These are phyloP conservation scores for Articulospora tetracladia DNA, from an alignment of 495 filamentous ascomycete species.

Conservation along the genomic window DNA sequence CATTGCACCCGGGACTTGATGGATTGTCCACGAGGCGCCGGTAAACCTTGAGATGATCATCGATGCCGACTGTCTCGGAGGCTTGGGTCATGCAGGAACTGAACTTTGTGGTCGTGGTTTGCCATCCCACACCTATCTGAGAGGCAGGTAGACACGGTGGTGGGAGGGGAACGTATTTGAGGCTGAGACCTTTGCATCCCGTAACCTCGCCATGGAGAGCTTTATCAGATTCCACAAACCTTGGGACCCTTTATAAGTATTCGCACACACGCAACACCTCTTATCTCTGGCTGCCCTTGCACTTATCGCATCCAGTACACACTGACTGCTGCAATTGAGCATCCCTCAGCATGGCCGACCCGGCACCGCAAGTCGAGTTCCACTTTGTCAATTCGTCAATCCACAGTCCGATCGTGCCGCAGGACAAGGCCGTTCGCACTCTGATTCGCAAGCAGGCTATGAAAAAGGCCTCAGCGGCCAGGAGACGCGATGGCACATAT, in stretches of 20 bases:
- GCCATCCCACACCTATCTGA: neutral
- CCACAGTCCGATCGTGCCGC: slow-evolving; percentile 22
- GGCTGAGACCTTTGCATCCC: neutral
- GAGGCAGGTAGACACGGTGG: neutral
- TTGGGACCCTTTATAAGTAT: neutral
- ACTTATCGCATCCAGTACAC: neutral
- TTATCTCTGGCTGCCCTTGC: neutral
- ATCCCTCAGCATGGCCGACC: neutral
- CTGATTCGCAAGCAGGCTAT: slow-evolving; percentile 37
- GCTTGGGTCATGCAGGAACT: neutral
- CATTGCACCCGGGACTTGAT: neutral
- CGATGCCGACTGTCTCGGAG: neutral
- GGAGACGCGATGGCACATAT: slow-evolving; percentile 25
- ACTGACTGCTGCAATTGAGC: neutral
- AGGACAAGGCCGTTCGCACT: slow-evolving; percentile 22
- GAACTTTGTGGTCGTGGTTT: neutral
- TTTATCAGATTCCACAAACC: neutral
- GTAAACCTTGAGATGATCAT: neutral
- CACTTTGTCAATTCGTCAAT: slow-evolving; percentile 28
- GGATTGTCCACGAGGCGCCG: neutral
- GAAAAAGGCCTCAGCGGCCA: slow-evolving; percentile 29
- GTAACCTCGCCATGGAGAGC: neutral
- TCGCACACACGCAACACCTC: neutral
- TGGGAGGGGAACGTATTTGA: neutral
- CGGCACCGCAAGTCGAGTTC: slow-evolving; percentile 11